Percentiles rank a stretch among this genome's conserved stretches.
Conservation (phyloP, 2,329 filamentous ascomycete genomes). For the Fusarium piperis region DNA sequence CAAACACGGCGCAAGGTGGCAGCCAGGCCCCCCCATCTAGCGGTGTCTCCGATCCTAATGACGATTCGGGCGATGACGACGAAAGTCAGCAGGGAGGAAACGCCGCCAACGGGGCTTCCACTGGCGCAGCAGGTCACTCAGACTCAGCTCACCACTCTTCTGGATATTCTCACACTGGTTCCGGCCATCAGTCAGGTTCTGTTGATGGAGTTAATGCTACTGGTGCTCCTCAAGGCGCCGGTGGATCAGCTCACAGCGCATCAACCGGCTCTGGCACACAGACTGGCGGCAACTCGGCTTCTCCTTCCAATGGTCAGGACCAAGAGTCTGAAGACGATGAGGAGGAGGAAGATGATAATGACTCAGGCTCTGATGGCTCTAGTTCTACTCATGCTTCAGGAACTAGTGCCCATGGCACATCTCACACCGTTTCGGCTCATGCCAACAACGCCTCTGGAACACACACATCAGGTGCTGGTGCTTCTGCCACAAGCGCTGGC, state of each 20-base stretch:
- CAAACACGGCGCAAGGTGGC: neutral
- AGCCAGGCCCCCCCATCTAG: neutral
- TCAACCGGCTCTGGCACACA: neutral
- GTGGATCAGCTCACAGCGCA: neutral
- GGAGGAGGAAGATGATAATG: neutral
- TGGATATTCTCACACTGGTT: neutral
- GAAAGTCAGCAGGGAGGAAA: neutral
- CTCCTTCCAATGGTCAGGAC: neutral
- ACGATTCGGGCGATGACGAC: neutral
- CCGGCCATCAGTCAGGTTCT: neutral
- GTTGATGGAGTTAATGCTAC: no score
- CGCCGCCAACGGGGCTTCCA: neutral
- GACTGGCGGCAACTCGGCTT: neutral
- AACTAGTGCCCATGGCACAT: neutral
- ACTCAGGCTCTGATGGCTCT: neutral
- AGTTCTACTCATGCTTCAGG: neutral
- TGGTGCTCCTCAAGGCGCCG: neutral
- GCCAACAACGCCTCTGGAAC: neutral
- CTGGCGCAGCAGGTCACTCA: neutral
- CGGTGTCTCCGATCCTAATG: neutral
- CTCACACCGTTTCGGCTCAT: neutral
- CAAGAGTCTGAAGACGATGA: neutral
- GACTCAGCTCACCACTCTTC: neutral
- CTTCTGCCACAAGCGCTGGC: neutral
- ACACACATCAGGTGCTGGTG: neutral